Conservation (phyloP, 768 basidiomycete species). For the Leccinellum rugosiceps region DNA sequence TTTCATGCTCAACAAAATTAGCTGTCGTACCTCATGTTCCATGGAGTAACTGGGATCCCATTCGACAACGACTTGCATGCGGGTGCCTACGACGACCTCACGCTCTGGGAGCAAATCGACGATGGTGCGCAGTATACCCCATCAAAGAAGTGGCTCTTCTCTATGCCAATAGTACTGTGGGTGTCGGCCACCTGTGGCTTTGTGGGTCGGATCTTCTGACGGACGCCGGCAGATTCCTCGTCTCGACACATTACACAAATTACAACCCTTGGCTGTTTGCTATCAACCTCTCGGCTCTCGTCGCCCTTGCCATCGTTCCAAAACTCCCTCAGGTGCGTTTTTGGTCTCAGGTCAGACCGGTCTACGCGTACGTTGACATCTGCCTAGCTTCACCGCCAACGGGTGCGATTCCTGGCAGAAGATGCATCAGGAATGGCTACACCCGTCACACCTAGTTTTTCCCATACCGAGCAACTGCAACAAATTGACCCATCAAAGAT, state of each 20-base stretch:
- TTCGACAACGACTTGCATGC: constrained; percentile 85
- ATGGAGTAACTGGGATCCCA: constrained; percentile 95
- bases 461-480: constrained; percentile 44
- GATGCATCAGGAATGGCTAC: constrained; percentile 65
- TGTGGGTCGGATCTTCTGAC: neutral
- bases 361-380: constrained; percentile 16
- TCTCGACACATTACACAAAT: constrained; percentile 96
- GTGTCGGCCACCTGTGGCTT: constrained; percentile 27
- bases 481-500: constrained; percentile 34
- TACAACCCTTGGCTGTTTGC: constrained; percentile 95
- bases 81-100: constrained; percentile 96
- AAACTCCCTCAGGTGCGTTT: constrained; percentile 86
- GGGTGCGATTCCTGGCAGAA: constrained; percentile 72
- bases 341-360: neutral
- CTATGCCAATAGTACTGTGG: constrained; percentile 85
- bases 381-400: constrained; percentile 72
- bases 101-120: constrained; percentile 99
- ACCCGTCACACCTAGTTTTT: constrained; percentile 57
- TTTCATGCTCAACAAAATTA: constrained; percentile 29
- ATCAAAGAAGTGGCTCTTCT: constrained; percentile 94
- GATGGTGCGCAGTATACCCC: constrained; percentile 98
- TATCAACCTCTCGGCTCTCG: constrained; percentile 78
- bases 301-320: constrained; percentile 80
- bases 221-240: constrained; percentile 67
- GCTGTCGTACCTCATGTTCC: constrained; percentile 99